Evolutionary conservation across 2,329 filamentous ascomycete species (phyloP), one percentile per base, ranked within the genome.

Genomic region (Pseudomassariella vexata): DNA sequence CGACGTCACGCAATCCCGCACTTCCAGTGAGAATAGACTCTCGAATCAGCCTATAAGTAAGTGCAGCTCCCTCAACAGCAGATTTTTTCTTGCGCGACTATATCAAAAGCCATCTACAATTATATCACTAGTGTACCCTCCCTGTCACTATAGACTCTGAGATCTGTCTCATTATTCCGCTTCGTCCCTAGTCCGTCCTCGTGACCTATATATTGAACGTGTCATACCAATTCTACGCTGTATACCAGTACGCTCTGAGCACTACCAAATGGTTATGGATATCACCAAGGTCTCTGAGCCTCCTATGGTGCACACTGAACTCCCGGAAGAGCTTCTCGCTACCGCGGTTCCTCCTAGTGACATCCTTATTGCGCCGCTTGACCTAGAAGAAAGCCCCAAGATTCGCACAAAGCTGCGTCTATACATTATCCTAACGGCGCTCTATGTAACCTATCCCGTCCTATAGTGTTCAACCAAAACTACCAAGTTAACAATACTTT

Each of bases 351-450:
- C 28, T 23, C 28, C 34, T 30, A 28, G 23, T 19, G 36, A 37
- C 5, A 30, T 12, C 18, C 19, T 36, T 3, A 25, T 36, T n/a
- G 30, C 35, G 18, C 33, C 42, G 5, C 39, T 48, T 19, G 28
- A 45, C 25, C n/a, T 42, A 4, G 18, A 29, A 14, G 41, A 46
- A 16, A 23, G 25, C 8, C 29, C 46, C 3, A 43, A 44, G 21
- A 36, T 42, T 9, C 47, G 47, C 36, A 43, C 45, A 8, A 48
- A 44, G 28, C 37, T 49, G 34, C 46, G 46, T 12, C 37, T 41
- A 22, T 49, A 42, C 19, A 23, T 39, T 10, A 49, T 50, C 30
- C 28, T 49, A 32, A 15, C 36, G 11, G 37, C 43, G 8, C 45
- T 50, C 29, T 50, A 48, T 39, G 47, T 50, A 37, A 10, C 18